These are phyloP conservation scores for Myriosclerotinia duriaeana DNA, from an alignment of 2,329 filamentous ascomycete species.

Conservation along the genomic window DNA sequence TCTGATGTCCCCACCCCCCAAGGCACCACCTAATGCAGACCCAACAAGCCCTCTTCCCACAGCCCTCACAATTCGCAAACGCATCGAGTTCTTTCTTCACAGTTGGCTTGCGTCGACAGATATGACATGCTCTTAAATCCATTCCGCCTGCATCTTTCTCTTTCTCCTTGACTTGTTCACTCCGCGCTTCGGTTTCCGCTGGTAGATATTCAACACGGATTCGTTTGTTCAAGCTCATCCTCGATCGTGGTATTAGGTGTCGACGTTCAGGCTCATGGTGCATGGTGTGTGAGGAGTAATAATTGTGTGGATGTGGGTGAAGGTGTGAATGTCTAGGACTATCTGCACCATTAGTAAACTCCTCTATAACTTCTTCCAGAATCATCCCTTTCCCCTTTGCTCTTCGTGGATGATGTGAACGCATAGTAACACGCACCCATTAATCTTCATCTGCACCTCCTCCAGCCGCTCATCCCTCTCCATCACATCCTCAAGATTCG, in stretches of 20 bases:
- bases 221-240: conserved; percentile 17
- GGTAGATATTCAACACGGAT: conserved; percentile 9
- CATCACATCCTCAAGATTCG: conserved; percentile 18
- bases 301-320: neutral
- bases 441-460: conserved; percentile 25
- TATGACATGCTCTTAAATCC: conserved; percentile 59
- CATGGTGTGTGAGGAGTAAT: neutral
- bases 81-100: conserved; percentile 65
- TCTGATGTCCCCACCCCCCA: conserved; percentile 27
- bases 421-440: conserved; percentile 19
- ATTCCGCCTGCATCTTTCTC: conserved; percentile 10
- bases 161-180: neutral
- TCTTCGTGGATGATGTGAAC: too few species aligned
- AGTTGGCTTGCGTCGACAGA: conserved; percentile 64
- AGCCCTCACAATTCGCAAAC: conserved; percentile 63
- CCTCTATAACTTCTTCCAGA: neutral
- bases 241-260: conserved; percentile 13
- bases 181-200: neutral
- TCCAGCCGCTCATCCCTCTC: neutral
- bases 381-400: neutral
- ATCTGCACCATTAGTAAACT: neutral
- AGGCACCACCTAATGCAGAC: conserved; percentile 65
- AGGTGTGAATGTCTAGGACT: conserved; percentile 14
- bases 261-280: conserved; percentile 13
- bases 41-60: conserved; percentile 62